Evolutionary conservation across 116 monocot species (phyloP), one percentile per base, ranked within the genome.

Genomic region (Zostera marina): DNA sequence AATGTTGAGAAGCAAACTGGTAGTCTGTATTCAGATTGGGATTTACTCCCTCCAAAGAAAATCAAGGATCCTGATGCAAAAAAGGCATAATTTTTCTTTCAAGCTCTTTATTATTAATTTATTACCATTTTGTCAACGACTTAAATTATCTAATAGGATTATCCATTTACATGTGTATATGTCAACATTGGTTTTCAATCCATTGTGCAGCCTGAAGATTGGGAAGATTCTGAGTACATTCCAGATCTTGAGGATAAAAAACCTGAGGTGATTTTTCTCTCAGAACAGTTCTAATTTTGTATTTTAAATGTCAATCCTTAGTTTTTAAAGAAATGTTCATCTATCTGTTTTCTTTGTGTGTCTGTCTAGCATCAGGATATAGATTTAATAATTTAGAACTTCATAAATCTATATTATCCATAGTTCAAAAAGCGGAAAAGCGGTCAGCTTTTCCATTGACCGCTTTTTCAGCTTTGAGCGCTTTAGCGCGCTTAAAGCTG

Each of bases 51-150:
- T 42, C 81, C 87, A 4, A 87, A 81, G 68, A 58, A 73, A 48
- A 75, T 81, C 8, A 81, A 78, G 59, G 86, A 86, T 47, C 77
- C 86, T 26, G 81, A 86, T 45, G 86, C 86, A 11, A 86, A 81
- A 59, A 86, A 86, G 78, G 86, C 75, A 12, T 11, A 13, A n/a
- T n/a, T 47, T 11, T 19, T 10, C 53, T 22, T 8, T 26, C 23
- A 42, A 46, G 6, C 6, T 11, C 11, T 43, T 43, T 43, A 43
- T 43, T 43, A 43, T 43, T 43, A n/a, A n/a, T n/a, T n/a, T n/a
- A n/a, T n/a, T n/a, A n/a, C n/a, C n/a, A n/a, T n/a, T n/a, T n/a
- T n/a, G n/a, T n/a, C n/a, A n/a, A n/a, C n/a, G n/a, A n/a, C n/a
- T n/a, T n/a, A n/a, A n/a, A n/a, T n/a, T n/a, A n/a, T n/a, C n/a